Percentiles rank a stretch among this genome's conserved stretches.
These are phyloP conservation scores for Gilbertella persicaria DNA, from an alignment of 371 early-diverging fungal species.

Conservation along the genomic window DNA sequence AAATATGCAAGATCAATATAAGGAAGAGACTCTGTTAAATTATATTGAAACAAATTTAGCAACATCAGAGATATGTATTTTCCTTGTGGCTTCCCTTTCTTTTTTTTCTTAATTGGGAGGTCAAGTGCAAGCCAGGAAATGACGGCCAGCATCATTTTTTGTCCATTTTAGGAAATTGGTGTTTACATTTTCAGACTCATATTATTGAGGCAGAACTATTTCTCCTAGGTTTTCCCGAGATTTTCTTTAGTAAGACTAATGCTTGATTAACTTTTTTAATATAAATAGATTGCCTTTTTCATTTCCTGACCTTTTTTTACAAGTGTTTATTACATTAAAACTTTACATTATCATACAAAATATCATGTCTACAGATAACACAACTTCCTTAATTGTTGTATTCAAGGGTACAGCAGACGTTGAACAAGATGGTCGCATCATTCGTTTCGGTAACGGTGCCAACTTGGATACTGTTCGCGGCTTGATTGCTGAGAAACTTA, in stretches of 20 bases:
- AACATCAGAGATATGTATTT: too few species aligned
- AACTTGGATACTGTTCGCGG: slow-evolving; percentile 28
- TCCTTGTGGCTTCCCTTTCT: too few species aligned
- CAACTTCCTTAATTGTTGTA: slow-evolving; percentile 33
- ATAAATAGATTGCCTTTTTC: not conserved
- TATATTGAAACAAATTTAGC: too few species aligned
- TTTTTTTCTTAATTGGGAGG: too few species aligned
- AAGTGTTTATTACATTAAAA: slow-evolving; percentile 1
- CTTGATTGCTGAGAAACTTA: slow-evolving; percentile 33
- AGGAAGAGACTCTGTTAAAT: too few species aligned
- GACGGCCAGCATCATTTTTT: too few species aligned
- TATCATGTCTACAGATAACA: slow-evolving; percentile 18
- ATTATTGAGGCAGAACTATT: not conserved
- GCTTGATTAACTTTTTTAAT: not conserved
- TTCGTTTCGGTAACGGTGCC: slow-evolving; percentile 28
- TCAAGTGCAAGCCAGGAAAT: too few species aligned
- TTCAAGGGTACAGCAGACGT: slow-evolving; percentile 20
- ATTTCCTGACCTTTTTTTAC: not conserved
- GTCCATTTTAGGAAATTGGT: not conserved
- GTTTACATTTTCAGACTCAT: not conserved
- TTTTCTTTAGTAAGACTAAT: not conserved
- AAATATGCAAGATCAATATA: too few species aligned
- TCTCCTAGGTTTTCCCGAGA: not conserved
- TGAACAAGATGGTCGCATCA: slow-evolving; percentile 33
- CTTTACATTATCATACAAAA: not conserved